These are phyloP conservation scores for Rhodotorula taiwanensis DNA, from an alignment of 768 basidiomycete genomes.

Conservation along the genomic window DNA sequence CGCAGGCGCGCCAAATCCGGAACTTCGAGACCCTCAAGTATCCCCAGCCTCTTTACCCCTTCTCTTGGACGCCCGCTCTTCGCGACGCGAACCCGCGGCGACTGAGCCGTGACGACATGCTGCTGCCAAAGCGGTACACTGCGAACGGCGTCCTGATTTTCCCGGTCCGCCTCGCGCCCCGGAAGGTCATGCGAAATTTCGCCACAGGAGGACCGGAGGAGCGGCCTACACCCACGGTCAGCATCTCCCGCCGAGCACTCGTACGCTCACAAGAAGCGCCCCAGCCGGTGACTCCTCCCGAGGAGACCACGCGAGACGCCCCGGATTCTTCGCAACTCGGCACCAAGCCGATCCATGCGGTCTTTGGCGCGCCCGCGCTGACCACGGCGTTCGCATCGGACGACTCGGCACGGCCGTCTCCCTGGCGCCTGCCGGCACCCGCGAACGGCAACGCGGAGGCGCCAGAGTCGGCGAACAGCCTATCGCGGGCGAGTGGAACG, in stretches of 20 bases:
- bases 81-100: conserved; percentile 38
- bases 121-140: conserved; percentile 38
- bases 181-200: neutral
- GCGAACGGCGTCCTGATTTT: conserved; percentile 16
- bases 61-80: conserved; percentile 43
- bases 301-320: too few relatives aligned
- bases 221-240: conserved; percentile 8
- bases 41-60: conserved; percentile 35
- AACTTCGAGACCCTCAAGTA: conserved; percentile 21
- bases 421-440: too few relatives aligned
- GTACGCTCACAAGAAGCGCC: neutral
- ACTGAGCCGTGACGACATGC: conserved; percentile 42
- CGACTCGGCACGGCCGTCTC: too few relatives aligned
- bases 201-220: neutral
- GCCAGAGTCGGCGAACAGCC: too few relatives aligned
- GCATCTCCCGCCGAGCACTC: conserved; percentile 8
- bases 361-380: too few relatives aligned
- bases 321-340: too few relatives aligned
- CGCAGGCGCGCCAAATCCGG: conserved; percentile 13
- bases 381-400: too few relatives aligned
- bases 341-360: too few relatives aligned
- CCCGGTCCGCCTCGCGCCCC: conserved; percentile 2
- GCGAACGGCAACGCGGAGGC: too few relatives aligned
- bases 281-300: neutral
- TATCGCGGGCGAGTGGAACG: too few relatives aligned